Base-by-base conservation (phyloP, 768 basidiomycete genomes). In the Hericium coralloides region DNA sequence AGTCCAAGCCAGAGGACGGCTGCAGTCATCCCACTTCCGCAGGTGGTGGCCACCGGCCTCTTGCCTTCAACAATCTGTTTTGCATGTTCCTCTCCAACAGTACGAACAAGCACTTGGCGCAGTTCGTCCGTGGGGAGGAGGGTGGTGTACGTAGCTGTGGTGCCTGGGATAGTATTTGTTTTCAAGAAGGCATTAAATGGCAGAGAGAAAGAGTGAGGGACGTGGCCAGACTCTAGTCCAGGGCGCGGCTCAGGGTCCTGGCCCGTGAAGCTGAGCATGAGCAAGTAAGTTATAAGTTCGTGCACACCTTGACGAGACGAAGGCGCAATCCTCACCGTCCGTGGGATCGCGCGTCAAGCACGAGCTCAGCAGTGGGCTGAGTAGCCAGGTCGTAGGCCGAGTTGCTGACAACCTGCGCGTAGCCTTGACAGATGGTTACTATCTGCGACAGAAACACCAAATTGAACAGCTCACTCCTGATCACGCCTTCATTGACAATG, bases 21-120 rank as follows among this genome's bases (percentile, higher is more conserved):
- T 12, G 95, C 95, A n/a, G 95, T 97, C 95, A 99, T 98, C 47
- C 95, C 95, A 66, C 92, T 95, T 52, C 95, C 95, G 73, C 95
- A 99, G 58, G 79, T 87, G 12, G 88, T 82, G 5, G 85, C 79
- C 31, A 95, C 81, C 20, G 75, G 67, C 53, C 79, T 74, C 59
- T 82, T 71, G 17, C 89, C 89, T 12, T 75, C 68, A 48, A 87
- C 70, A 10, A 95, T 74, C 43, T 76, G 67, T n/a, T 80, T 70
- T 26, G 79, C 75, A 57, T 77, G 69, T 55, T 80, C 77, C 39
- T 69, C 63, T 36, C 92, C 89, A 36, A 97, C 70, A 17, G 80
- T 77, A n/a, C 79, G 70, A 38, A 78, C 75, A 38, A 98, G 72
- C 31, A 79, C 84, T 53, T 75, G 66, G 31, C 74, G 76, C 39